Evolutionary conservation across 345 rosid species (phyloP).

Genomic region (Carallia brachiata): DNA sequence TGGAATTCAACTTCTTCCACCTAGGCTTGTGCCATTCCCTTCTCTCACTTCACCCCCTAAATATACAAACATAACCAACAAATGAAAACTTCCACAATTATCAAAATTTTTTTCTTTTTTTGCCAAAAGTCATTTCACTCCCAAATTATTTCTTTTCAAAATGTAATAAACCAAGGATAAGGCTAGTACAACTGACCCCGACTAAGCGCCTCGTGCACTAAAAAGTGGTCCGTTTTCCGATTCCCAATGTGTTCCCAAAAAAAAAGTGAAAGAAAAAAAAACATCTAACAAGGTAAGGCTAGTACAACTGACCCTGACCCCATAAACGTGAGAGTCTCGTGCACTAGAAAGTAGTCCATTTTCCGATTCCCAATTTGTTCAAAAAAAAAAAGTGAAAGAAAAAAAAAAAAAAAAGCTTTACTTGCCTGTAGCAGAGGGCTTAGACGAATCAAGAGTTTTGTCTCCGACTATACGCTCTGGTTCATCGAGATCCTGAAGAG

Average conservation of each 20-base stretch:
- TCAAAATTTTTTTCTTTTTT: no score
- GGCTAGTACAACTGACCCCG: no score
- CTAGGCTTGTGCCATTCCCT: slow-evolving; percentile 1
- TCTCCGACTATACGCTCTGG: slow-evolving; percentile 33
- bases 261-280: background rate
- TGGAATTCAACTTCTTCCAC: slow-evolving; percentile 55
- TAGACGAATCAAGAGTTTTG: slow-evolving; percentile 16
- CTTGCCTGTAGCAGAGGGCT: slow-evolving; percentile 24
- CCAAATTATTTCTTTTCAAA: background rate
- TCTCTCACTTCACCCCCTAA: background rate
- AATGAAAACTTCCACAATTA: no score
- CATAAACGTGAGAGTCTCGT: no score
- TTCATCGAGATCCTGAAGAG: slow-evolving; percentile 43
- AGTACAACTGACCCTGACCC: no score
- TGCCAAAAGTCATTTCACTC: no score
- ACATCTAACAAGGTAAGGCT: background rate
- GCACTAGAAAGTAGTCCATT: no score
- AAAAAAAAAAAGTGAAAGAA: background rate
- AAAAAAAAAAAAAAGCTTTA: background rate
- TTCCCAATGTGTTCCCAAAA: background rate
- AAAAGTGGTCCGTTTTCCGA: no score
- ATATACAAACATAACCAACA: background rate
- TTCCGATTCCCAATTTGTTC: background rate
- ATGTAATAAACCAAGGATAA: background rate
- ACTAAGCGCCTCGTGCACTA: no score